These are phyloP conservation scores for Nigrospora sphaerica DNA, from an alignment of 2,329 filamentous ascomycete species.

Conservation along the genomic window DNA sequence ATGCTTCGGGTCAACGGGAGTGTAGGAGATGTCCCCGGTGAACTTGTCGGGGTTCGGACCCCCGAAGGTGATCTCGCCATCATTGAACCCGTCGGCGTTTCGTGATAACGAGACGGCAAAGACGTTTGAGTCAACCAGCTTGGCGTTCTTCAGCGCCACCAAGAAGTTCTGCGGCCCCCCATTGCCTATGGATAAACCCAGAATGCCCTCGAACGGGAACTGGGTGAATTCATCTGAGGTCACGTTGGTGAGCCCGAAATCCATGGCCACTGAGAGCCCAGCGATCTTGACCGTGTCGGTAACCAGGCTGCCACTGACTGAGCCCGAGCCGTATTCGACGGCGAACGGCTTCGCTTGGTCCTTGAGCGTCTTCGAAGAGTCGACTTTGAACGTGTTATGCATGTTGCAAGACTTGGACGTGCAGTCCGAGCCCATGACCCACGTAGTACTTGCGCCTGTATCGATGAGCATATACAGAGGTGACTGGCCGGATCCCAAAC, in stretches of 20 bases:
- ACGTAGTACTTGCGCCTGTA: slow-evolving; percentile 65
- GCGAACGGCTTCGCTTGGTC: slow-evolving; percentile 47
- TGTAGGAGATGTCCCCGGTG: slow-evolving; percentile 62
- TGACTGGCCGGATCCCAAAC: slow-evolving; percentile 47
- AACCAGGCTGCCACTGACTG: slow-evolving; percentile 59
- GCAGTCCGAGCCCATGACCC: slow-evolving; percentile 74
- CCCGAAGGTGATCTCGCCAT: slow-evolving; percentile 75
- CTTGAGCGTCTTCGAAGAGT: slow-evolving; percentile 58
- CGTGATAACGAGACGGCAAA: slow-evolving; percentile 68
- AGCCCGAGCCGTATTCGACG: slow-evolving; percentile 72
- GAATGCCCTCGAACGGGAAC: slow-evolving; percentile 83
- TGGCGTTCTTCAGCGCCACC: slow-evolving; percentile 48
- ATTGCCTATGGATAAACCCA: slow-evolving; percentile 64
- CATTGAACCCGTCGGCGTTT: slow-evolving; percentile 54
- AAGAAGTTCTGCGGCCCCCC: slow-evolving; percentile 61
- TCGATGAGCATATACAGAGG: slow-evolving; percentile 57
- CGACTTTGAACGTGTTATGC: slow-evolving; percentile 63
- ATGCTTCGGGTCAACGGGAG: slow-evolving; percentile 32
- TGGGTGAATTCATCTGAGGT: slow-evolving; percentile 68
- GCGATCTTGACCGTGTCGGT: slow-evolving; percentile 63
- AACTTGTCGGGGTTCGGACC: slow-evolving; percentile 60
- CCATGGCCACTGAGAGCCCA: slow-evolving; percentile 53
- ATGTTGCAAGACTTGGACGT: slow-evolving; percentile 55
- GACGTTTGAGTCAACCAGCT: slow-evolving; percentile 53
- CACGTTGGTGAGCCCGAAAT: slow-evolving; percentile 65